Evolutionary conservation across 176 grass and related monocot species (phyloP), one percentile per base, ranked within the genome.

Genomic region (Oryza meridionalis): DNA sequence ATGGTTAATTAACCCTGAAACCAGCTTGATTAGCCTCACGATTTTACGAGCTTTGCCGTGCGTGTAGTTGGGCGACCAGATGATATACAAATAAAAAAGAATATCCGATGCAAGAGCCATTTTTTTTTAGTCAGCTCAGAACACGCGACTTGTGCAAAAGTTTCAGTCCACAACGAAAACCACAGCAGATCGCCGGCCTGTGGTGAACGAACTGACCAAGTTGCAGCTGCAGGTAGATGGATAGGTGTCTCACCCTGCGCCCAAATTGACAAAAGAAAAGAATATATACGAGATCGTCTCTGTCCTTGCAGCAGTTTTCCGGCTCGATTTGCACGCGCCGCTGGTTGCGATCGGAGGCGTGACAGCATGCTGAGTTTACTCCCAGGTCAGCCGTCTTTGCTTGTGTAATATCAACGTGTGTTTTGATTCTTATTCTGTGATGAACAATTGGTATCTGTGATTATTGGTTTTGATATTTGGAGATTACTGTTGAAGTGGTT

Each of bases 301-400:
- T 44, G 1, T 22, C 38, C 7, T 26, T 32, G 12, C 42, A 17
- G 32, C 63, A 75, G 77, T 69, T 75, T 86, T 14, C 42, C 43
- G 10, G 59, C 53, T 62, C 77, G 45, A 74, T 17, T 31, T 2
- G 38, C 77, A 31, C 11, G 69, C 76, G 43, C 31, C 32, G 77
- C 69, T 67, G 69, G 77, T 85, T 85, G 75, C 11, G 19, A 0
- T 14, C 21, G 11, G 31, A 43, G 25, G 16, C 35, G 45, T 71
- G 81, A 79, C 76, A 75, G 5, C 82, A 77, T 85, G 71, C 82
- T 81, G 77, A 81, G 42, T 71, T 77, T 16, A 85, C 47, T 43
- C 49, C 31, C 1, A 19, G 10, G 37, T 86, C 85, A 81, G 63
- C 31, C 38, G 16, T 40, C 8, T 78, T 78, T 65, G 79, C 73